phyloP scores from a whole-genome alignment of 305 asterid species.

The Fraxinus latifolia region DNA sequence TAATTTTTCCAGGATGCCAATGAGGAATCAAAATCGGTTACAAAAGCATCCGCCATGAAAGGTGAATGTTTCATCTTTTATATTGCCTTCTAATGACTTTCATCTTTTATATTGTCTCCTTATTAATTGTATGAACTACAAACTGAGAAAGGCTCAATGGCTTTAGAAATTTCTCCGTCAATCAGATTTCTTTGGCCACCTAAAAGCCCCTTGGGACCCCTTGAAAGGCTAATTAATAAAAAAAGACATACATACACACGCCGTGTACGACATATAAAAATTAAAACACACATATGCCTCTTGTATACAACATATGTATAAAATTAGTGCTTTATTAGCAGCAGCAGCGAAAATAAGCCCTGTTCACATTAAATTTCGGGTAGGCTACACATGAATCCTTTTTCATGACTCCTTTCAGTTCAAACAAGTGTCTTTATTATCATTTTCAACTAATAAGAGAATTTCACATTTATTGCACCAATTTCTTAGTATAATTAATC shows the following conservation, averaged over 20 bases:
- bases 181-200: neutral
- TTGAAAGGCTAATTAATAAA: neutral
- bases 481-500: neutral
- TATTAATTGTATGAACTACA: neutral
- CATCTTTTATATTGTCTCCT: neutral
- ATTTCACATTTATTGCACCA: neutral
- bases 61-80: constrained; percentile 36
- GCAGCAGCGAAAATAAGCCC: neutral
- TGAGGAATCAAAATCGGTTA: constrained; percentile 79
- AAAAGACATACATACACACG: neutral
- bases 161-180: neutral
- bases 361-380: neutral
- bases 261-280: neutral
- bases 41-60: constrained; percentile 87
- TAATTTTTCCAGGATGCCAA: constrained; percentile 60
- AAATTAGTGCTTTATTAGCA: neutral
- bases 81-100: neutral
- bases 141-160: neutral
- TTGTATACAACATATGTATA: neutral
- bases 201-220: neutral
- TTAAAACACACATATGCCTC: neutral
- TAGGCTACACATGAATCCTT: neutral
- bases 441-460: neutral
- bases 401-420: neutral
- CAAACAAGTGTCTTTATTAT: neutral